Base-by-base conservation (phyloP, 305 asterid species). In the Euphrasia arctica region DNA sequence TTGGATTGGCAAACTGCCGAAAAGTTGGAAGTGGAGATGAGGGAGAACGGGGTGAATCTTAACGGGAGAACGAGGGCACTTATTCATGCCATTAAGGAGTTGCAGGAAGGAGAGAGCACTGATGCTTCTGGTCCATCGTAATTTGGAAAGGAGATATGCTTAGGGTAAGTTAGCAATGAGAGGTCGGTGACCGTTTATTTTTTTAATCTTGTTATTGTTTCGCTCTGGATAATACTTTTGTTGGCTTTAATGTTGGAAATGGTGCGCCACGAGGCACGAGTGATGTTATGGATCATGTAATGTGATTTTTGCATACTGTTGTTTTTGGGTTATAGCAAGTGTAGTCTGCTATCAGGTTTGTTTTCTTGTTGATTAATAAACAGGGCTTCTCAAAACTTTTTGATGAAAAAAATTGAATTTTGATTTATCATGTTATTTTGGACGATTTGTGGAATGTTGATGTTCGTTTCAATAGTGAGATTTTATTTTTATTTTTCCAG, bases 1-100 rank as follows among this genome's bases (percentile, higher is more conserved):
- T 74, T 84, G 48, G 97, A 92, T 68, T 87, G 95, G 98, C 82
- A 78, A 69, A 76, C 83, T 39, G 91, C 97, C n/a, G 89, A 78
- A 62, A 85, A 81, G 73, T 73, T 89, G 73, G 64, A 76, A 50
- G 80, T 77, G 73, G 93, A 92, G 64, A 90, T 87, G 97, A 60
- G 62, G 47, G 80, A 62, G 73, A 73, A 77, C 0, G 94, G 88
- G 22, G 51, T 85, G 78, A 68, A 69, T 82, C 91, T 84, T 29
- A 84, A 90, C 62, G 84, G 79, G 56, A 77, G 86, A 67, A 89
- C 95, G 0, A 81, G 85, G 66, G 88, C 95, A 56, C 90, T 92
- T 43, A 71, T 89, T 50, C 70, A 73, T 55, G 96, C 97, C 10
- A 85, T 87, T 62, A 91, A 79, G 83, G 95, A 91, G 77, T 78